Conservation (phyloP, 2,329 filamentous ascomycete genomes). For the Trematosphaeria pertusa region DNA sequence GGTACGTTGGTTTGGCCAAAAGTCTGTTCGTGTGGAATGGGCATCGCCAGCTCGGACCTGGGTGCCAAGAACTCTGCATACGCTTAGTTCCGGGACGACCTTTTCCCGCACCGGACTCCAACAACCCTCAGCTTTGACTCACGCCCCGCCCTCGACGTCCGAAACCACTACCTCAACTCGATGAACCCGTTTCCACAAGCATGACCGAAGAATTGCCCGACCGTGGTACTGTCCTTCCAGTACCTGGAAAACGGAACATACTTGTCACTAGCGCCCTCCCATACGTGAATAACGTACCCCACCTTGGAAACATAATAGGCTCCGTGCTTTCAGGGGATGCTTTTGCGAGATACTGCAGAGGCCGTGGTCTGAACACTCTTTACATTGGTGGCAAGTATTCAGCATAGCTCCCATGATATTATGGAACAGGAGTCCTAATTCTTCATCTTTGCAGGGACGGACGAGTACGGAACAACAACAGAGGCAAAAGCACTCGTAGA, state of each 20-base stretch:
- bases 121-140: too few relatives aligned
- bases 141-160: too few relatives aligned
- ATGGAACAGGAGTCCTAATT: background rate
- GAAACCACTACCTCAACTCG: too few relatives aligned
- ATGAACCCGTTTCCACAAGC: too few relatives aligned
- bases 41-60: too few relatives aligned
- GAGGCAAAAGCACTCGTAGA: constrained; percentile 90
- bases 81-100: too few relatives aligned
- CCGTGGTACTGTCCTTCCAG: constrained; percentile 2
- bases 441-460: constrained; percentile 3
- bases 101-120: too few relatives aligned
- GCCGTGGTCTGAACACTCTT: constrained; percentile 74
- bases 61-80: too few relatives aligned
- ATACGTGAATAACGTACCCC: constrained; percentile 73
- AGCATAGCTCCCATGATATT: constrained; percentile 68
- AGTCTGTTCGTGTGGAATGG: too few relatives aligned
- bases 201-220: background rate
- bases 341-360: constrained; percentile 74
- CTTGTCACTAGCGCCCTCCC: constrained; percentile 57
- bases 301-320: constrained; percentile 86
- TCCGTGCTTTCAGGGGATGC: constrained; percentile 85
- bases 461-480: constrained; percentile 71
- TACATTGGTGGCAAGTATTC: constrained; percentile 82
- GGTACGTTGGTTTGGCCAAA: too few relatives aligned
- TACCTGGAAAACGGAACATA: constrained; percentile 7